Conservation (phyloP, 148 eudicot genomes). For the Pouteria glomerata region DNA sequence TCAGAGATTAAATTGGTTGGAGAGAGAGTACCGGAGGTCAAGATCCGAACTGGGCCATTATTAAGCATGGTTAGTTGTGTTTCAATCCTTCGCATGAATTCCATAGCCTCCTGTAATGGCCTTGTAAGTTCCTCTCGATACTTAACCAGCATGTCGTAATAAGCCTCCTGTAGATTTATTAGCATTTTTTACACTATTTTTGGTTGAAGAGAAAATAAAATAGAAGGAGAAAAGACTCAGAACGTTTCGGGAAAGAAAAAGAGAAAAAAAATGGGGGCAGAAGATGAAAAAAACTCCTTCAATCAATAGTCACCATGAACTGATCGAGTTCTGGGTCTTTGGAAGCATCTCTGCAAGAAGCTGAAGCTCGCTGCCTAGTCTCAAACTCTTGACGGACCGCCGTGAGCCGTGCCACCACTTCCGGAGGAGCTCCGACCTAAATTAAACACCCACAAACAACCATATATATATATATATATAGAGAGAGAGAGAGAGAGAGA, state of each 20-base stretch:
- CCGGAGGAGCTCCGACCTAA: constrained; percentile 97
- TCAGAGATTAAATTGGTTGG: no score
- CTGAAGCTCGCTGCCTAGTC: constrained; percentile 55
- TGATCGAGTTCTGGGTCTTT: constrained; percentile 97
- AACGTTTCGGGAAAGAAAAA: no score
- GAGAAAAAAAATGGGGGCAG: background rate
- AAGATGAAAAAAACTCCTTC: constrained; percentile 1
- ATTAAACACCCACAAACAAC: no score
- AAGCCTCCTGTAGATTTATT: constrained; percentile 59
- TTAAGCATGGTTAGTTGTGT: constrained; percentile 63
- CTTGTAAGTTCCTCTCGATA: constrained; percentile 77
- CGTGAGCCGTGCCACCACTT: constrained; percentile 61
- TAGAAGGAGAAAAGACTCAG: no score
- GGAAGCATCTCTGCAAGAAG: constrained; percentile 33
- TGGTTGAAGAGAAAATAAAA: no score
- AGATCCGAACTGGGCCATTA: constrained; percentile 48
- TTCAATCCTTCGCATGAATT: constrained; percentile 82
- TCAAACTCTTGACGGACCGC: constrained; percentile 72
- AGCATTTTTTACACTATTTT: no score
- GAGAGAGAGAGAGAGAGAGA: background rate
- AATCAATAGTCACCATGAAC: constrained; percentile 57
- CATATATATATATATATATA: background rate
- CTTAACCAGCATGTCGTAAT: constrained; percentile 86
- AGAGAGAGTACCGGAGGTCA: constrained; percentile 50
- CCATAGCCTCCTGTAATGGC: constrained; percentile 95